Percentiles rank a stretch among this genome's conserved stretches.
These are phyloP conservation scores for Viola pubescens DNA, from an alignment of 441 rosid genomes.

Conservation along the genomic window DNA sequence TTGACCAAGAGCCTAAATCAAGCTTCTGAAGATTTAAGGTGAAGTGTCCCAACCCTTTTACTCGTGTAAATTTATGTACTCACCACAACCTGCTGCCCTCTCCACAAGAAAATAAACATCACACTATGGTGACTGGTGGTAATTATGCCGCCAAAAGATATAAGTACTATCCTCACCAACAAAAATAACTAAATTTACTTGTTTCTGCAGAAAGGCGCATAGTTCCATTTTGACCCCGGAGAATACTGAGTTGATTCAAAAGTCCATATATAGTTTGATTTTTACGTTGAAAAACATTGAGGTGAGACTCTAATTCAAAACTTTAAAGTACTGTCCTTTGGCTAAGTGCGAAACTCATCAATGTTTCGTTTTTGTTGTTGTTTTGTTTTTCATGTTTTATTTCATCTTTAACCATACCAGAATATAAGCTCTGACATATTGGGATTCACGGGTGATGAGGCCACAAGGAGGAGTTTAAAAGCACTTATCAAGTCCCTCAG, in stretches of 20 bases:
- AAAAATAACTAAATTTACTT: not conserved
- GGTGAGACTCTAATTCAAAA: conserved; percentile 33
- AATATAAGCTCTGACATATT: conserved; percentile 85
- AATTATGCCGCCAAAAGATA: no score
- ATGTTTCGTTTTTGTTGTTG: not conserved
- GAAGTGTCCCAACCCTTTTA: conserved; percentile 13
- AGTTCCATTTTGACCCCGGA: conserved; percentile 80
- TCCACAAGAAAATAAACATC: not conserved
- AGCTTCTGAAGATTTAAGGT: conserved; percentile 92
- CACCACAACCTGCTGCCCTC: not conserved
- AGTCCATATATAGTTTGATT: conserved; percentile 71
- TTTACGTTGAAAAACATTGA: conserved; percentile 86
- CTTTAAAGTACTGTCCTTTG: not conserved
- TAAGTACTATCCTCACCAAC: no score
- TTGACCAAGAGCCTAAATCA: conserved; percentile 75
- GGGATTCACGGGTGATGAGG: conserved; percentile 93
- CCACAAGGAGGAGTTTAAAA: conserved; percentile 70
- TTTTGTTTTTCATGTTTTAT: not conserved
- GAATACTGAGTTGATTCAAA: conserved; percentile 74
- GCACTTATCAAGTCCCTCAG: conserved; percentile 85
- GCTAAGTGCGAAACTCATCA: not conserved
- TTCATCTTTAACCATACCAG: conserved; percentile 29
- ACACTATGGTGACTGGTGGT: not conserved
- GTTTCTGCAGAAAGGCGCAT: conserved; percentile 54
- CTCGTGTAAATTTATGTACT: not conserved